Conservation (phyloP, 2,329 filamentous ascomycete species). For the Bisporella sp. region DNA sequence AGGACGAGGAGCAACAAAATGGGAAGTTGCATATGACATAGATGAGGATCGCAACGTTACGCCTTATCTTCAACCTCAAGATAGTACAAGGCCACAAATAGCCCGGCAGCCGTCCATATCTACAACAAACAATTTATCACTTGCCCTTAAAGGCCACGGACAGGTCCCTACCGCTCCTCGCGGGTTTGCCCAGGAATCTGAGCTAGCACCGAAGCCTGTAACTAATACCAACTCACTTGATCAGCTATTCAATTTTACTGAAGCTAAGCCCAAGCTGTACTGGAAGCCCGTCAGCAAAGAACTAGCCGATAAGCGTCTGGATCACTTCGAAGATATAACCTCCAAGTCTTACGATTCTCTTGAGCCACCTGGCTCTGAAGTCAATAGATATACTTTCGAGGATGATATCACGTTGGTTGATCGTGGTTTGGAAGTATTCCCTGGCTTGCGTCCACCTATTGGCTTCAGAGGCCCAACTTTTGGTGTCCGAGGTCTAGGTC, state of each 20-base stretch:
- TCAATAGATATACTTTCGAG: slow-evolving; percentile 66
- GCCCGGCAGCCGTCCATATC: slow-evolving; percentile 2
- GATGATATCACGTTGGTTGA: slow-evolving; percentile 60
- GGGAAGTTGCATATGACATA: slow-evolving; percentile 57
- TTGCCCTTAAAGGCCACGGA: not conserved
- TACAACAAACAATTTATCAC: too few relatives aligned
- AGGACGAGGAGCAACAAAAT: slow-evolving; percentile 42
- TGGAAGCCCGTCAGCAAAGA: slow-evolving; percentile 57
- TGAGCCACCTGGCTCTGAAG: slow-evolving; percentile 34
- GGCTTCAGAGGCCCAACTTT: slow-evolving; percentile 27
- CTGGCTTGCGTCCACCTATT: slow-evolving; percentile 52
- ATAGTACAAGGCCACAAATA: slow-evolving; percentile 11
- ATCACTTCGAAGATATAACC: slow-evolving; percentile 42
- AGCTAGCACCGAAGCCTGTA: slow-evolving; percentile 23
- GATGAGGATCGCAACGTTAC: slow-evolving; percentile 47
- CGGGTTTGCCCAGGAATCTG: slow-evolving; percentile 14
- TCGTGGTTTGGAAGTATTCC: slow-evolving; percentile 62
- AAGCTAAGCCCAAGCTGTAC: slow-evolving; percentile 57
- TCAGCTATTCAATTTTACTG: slow-evolving; percentile 52
- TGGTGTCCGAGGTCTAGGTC: not conserved
- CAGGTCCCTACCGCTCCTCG: not conserved
- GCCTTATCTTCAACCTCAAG: slow-evolving; percentile 47
- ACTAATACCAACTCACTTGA: slow-evolving; percentile 35
- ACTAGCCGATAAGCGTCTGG: slow-evolving; percentile 57
- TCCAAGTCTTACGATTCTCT: slow-evolving; percentile 28